phyloP scores from a whole-genome alignment of 75 land plant genomes.

The Pseudotsuga menziesii region DNA sequence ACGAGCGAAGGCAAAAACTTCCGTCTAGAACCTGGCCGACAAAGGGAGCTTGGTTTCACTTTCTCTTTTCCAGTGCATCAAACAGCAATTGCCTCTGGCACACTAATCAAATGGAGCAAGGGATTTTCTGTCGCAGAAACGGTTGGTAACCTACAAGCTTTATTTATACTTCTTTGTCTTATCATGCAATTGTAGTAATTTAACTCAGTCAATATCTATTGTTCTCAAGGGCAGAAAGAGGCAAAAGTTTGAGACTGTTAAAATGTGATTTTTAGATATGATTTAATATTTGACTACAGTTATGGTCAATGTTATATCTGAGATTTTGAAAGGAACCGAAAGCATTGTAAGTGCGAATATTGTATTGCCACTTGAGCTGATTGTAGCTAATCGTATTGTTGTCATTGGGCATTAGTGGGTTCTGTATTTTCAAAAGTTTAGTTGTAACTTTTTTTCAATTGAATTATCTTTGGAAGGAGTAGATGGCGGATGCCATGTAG shows the following conservation, averaged over 20 bases:
- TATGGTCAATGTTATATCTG: background rate
- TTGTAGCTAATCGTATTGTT: no score
- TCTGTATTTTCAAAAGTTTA: no score
- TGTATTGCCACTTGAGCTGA: background rate
- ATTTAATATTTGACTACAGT: conserved; percentile 1
- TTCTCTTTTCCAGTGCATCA: conserved; percentile 92
- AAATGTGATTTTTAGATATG: background rate
- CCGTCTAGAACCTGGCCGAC: conserved; percentile 32
- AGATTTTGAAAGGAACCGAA: background rate
- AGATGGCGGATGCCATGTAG: no score
- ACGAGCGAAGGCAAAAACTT: conserved; percentile 43
- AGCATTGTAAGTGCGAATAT: background rate
- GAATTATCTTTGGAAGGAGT: no score
- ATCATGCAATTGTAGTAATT: background rate
- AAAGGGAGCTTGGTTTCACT: conserved; percentile 71
- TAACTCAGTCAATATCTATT: background rate
- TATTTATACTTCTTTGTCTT: background rate
- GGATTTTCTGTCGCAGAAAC: conserved; percentile 69
- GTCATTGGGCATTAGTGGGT: no score
- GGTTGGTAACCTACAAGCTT: conserved; percentile 23
- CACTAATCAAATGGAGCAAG: conserved; percentile 83
- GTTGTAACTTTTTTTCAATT: no score
- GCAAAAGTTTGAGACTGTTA: background rate
- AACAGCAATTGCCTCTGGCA: conserved; percentile 73
- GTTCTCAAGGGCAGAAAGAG: background rate